Conservation (phyloP, 1,284 basidiomycete species). For the Boletellus deceptivus region DNA sequence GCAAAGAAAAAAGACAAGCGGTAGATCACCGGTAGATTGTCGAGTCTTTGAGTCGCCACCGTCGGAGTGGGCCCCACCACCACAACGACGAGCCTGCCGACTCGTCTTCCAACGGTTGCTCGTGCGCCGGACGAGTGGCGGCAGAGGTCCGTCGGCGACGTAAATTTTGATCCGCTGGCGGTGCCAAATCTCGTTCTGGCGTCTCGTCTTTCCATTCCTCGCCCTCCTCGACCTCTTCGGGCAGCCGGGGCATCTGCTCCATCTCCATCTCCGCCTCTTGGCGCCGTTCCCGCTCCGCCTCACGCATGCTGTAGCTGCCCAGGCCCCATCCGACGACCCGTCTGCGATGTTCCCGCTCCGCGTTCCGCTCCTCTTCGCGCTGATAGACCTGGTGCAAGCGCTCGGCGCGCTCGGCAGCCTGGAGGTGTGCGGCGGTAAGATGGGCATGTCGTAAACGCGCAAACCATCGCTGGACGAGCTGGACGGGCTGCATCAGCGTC, state of each 20-base stretch:
- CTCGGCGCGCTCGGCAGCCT: conserved; percentile 62
- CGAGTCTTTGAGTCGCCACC: conserved; percentile 73
- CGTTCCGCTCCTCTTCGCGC: conserved; percentile 35
- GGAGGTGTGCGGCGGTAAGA: conserved; percentile 60
- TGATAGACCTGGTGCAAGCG: conserved; percentile 57
- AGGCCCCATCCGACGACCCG: conserved; percentile 62
- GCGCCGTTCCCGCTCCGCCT: conserved; percentile 26
- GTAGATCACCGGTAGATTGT: conserved; percentile 56
- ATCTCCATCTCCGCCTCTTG: conserved; percentile 15
- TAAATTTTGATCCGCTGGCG: too few relatives aligned
- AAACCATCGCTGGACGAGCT: conserved; percentile 51
- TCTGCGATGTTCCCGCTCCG: conserved; percentile 23
- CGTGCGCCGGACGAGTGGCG: neutral
- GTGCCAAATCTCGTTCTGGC: neutral
- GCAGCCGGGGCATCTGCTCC: conserved; percentile 8
- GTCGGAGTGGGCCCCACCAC: conserved; percentile 76
- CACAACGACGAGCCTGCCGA: conserved; percentile 45
- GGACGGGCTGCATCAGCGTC: conserved; percentile 34
- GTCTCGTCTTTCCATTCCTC: conserved; percentile 13
- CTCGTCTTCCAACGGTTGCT: conserved; percentile 10
- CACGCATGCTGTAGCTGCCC: conserved; percentile 64
- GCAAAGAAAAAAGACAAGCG: too few relatives aligned
- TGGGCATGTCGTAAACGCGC: conserved; percentile 61
- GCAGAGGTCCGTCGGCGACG: too few relatives aligned
- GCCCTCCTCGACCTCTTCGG: conserved; percentile 12